Conservation (phyloP, 176 grass and related monocot genomes). For the Zoysia pacifica region DNA sequence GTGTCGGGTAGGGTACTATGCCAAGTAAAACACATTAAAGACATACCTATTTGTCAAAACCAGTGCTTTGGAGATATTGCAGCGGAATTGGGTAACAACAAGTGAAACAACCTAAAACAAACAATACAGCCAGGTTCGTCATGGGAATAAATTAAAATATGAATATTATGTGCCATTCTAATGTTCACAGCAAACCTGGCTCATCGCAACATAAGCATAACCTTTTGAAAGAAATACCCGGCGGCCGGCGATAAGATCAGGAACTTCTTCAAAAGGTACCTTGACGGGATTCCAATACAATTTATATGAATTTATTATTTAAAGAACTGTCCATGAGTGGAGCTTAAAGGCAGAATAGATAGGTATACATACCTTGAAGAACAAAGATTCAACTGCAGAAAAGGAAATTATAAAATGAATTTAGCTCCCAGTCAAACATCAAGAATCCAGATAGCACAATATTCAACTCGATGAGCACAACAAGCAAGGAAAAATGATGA, state of each 20-base stretch:
- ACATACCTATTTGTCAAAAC: slow-evolving; percentile 89
- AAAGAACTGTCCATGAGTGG: background rate
- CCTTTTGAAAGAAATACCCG: slow-evolving; percentile 85
- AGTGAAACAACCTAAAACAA: slow-evolving; percentile 86
- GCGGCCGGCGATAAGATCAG: slow-evolving; percentile 75
- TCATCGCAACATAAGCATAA: slow-evolving; percentile 96
- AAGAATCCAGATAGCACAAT: background rate
- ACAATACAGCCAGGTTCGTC: slow-evolving; percentile 31
- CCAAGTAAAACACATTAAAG: slow-evolving; percentile 13
- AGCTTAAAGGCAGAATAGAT: slow-evolving; percentile 29
- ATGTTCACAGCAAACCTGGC: slow-evolving; percentile 59
- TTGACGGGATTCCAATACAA: slow-evolving; percentile 37
- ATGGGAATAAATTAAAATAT: slow-evolving; percentile 15
- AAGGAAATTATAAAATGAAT: slow-evolving; percentile 29
- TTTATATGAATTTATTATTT: slow-evolving; percentile 22
- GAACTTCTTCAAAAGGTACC: slow-evolving; percentile 97
- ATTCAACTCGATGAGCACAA: slow-evolving; percentile 17
- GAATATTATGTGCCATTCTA: slow-evolving; percentile 17
- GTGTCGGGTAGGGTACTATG: background rate
- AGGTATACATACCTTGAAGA: slow-evolving; percentile 67
- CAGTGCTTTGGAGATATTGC: slow-evolving; percentile 92
- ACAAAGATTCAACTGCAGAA: slow-evolving; percentile 83
- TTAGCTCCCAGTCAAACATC: slow-evolving; percentile 20
- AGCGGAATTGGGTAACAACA: slow-evolving; percentile 86
- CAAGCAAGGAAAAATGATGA: background rate